These are phyloP conservation scores for Waltiozyma solani DNA, from an alignment of 1,139 yeast species.

Conservation along the genomic window DNA sequence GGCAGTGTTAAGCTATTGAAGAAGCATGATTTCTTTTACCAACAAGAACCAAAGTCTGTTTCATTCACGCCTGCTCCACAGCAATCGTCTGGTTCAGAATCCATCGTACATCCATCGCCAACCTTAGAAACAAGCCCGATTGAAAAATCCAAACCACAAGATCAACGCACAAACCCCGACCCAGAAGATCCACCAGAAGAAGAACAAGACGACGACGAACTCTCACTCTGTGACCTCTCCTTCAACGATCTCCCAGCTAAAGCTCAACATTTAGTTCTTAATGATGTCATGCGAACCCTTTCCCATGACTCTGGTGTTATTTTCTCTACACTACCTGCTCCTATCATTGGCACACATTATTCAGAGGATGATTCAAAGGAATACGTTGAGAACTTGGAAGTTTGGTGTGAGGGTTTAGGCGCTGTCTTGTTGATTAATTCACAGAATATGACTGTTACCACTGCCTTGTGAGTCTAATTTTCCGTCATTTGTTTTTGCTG, in stretches of 20 bases:
- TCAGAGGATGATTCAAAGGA: constrained; percentile 59
- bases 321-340: constrained; percentile 86
- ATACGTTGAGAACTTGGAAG: constrained; percentile 64
- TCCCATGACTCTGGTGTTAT: constrained; percentile 53
- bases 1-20: too few species aligned
- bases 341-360: constrained; percentile 70
- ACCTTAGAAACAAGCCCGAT: too few species aligned
- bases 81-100: too few species aligned
- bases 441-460: constrained; percentile 91
- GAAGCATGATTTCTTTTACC: too few species aligned
- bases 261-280: constrained; percentile 82
- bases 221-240: constrained; percentile 30
- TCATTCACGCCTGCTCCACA: neutral
- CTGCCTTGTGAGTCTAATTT: constrained; percentile 65
- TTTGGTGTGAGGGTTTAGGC: constrained; percentile 77
- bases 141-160: too few species aligned
- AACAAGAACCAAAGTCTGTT: neutral
- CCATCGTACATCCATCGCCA: too few species aligned
- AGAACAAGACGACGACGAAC: neutral
- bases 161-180: neutral
- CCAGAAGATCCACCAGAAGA: neutral
- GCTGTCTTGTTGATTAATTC: constrained; percentile 71
- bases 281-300: constrained; percentile 67
- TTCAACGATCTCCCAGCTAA: constrained; percentile 85
- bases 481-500: too few species aligned